Evolutionary conservation across 2,329 filamentous ascomycete species (phyloP), one percentile per base, ranked within the genome.

Genomic region (Neofusicoccum sp.): DNA sequence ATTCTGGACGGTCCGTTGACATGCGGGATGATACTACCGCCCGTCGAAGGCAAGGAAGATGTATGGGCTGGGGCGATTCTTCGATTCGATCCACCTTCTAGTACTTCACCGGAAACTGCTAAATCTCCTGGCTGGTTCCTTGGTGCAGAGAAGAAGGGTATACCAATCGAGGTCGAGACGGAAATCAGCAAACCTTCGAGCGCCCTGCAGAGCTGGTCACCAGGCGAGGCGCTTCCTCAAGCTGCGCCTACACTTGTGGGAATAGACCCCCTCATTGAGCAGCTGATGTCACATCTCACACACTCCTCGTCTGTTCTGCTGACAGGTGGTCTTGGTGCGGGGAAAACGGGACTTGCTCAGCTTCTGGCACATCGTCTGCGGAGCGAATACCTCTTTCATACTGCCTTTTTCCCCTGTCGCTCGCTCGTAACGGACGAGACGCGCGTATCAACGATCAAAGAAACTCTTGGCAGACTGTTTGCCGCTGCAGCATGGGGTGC

Each of bases 401-500:
- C 89, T 1, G 86, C 88, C 4, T 96, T 96, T 75, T 92, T 96
- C 65, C 85, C 91, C 0, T 98, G 93, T 68, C 86, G 90, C 30
- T 93, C 90, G 63, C 81, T 97, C 3, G 88, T 96, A 30, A 96
- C 89, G 1, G 93, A 98, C 63, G 95, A 99, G 73, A 96, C 88
- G 40, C 85, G 93, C 61, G 86, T 97, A 12, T 89, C 91, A 2
- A 91, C 89, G 0, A 91, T 99, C 75, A 97, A 96, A 70, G 93
- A 98, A 69, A 95, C 87, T 0, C 77, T 99, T 4, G 88, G 85
- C 54, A 85, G 91, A 14, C 76, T 96, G 1, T 98, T 99, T 72
- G 91, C 95, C 80, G 84, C 86, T 20, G 95, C 95, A 3, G 89
- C 90, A 43, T 99, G 95, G 95, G 92, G 91, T 38, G 91, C 93